Evolutionary conservation across 768 basidiomycete species (phyloP), one percentile per base, ranked within the genome.

Genomic region (Calocybe gangraenosa): DNA sequence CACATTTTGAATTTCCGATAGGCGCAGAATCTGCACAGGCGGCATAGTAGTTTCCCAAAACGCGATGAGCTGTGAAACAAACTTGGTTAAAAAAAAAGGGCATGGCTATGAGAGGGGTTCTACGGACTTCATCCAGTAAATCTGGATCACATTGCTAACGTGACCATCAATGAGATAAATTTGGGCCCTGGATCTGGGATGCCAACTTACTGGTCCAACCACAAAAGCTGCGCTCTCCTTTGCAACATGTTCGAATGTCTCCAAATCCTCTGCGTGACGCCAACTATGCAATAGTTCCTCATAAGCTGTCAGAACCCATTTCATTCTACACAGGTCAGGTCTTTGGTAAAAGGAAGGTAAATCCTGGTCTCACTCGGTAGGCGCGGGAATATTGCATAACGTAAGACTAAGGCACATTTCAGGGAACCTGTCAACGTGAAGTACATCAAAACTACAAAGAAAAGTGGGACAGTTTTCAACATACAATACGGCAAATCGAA

Each of bases 351-450:
- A 15, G 33, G 42, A 15, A 23, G 14, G 38, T 11, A 13, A 42
- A 21, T n/a, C 11, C 25, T 28, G 5, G 25, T 44, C 81, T 53
- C 57, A 88, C 86, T 86, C 84, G 28, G 72, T 71, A 22, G 81
- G 80, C 2, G 84, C 66, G 10, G 84, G 81, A 20, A 85, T 73
- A 58, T 84, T 85, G 54, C 79, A 79, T 13, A 89, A 65, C 3
- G 82, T 78, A 33, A 89, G 65, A 50, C 83, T 87, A 20, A 81
- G 59, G 53, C 79, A 82, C 56, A 81, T 67, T 50, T 87, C 84
- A 17, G 87, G 84, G 63, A 87, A 89, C 40, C 86, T 87, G n/a
- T n/a, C n/a, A n/a, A n/a, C n/a, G n/a, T n/a, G n/a, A n/a, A n/a
- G n/a, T n/a, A n/a, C n/a, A n/a, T n/a, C n/a, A n/a, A n/a, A n/a